Evolutionary conservation across 2,329 filamentous ascomycete species (phyloP).

Genomic region (Claviceps sp.): DNA sequence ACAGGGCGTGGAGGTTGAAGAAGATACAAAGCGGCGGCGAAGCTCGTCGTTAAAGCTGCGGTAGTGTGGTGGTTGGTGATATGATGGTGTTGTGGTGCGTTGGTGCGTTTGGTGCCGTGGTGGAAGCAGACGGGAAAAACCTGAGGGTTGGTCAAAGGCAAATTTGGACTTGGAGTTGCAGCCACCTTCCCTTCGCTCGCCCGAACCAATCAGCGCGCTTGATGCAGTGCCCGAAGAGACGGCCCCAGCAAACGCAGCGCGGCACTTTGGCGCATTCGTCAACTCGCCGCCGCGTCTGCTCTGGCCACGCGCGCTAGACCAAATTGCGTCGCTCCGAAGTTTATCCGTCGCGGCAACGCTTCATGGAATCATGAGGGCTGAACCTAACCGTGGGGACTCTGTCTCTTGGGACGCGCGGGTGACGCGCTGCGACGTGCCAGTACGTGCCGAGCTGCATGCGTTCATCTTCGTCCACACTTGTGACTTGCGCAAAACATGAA

Average conservation of each 20-base stretch:
- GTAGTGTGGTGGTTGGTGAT: background rate
- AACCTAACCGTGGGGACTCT: conserved; percentile 10
- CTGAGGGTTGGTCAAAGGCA: conserved; percentile 19
- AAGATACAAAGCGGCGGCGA: conserved; percentile 7
- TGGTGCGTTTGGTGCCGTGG: background rate
- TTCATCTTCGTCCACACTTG: no score
- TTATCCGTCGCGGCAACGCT: conserved; percentile 15
- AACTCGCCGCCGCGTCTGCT: background rate
- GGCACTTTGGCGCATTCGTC: background rate
- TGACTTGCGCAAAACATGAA: no score
- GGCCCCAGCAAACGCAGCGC: background rate
- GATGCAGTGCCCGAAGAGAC: conserved; percentile 2
- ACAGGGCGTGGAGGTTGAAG: conserved; percentile 5
- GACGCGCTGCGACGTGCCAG: no score
- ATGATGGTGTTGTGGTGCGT: background rate
- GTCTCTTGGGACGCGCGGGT: no score
- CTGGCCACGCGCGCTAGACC: background rate
- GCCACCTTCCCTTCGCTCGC: background rate
- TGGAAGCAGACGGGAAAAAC: conserved; percentile 17
- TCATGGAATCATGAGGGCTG: conserved; percentile 22
- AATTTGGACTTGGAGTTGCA: conserved; percentile 17
- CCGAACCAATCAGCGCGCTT: background rate
- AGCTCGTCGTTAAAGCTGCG: conserved; percentile 6
- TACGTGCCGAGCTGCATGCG: no score
- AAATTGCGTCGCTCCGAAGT: conserved; percentile 10